phyloP scores from a whole-genome alignment of 306 rosid species.

The Malus sylvestris region DNA sequence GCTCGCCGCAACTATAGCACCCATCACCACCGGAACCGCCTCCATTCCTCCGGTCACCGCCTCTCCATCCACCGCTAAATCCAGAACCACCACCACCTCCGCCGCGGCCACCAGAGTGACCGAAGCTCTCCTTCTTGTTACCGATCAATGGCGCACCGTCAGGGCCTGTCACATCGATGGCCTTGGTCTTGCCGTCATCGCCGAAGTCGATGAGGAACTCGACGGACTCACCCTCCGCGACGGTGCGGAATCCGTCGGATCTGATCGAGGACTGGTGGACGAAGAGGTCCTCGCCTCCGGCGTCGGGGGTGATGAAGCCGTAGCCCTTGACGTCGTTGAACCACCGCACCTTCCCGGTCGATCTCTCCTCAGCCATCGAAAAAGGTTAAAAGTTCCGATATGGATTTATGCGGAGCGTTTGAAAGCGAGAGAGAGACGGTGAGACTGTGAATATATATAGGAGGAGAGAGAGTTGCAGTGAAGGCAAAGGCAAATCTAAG shows the following conservation, averaged over 20 bases:
- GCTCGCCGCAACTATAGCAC: slow-evolving; percentile 57
- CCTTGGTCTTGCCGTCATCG: slow-evolving; percentile 66
- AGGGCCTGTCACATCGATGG: slow-evolving; percentile 66
- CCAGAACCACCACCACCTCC: slow-evolving; percentile 34
- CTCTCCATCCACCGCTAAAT: slow-evolving; percentile 47
- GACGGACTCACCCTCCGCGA: slow-evolving; percentile 58
- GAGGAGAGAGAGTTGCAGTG: neutral
- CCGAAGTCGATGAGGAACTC: slow-evolving; percentile 55
- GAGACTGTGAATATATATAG: neutral
- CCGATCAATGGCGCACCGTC: slow-evolving; percentile 52
- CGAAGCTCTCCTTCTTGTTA: slow-evolving; percentile 15
- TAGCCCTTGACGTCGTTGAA: slow-evolving; percentile 71
- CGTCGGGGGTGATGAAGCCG: slow-evolving; percentile 84
- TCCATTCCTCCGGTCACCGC: slow-evolving; percentile 47
- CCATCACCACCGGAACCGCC: slow-evolving; percentile 16
- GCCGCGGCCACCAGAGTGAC: slow-evolving; percentile 12
- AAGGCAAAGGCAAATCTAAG: neutral
- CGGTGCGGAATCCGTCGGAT: slow-evolving; percentile 77
- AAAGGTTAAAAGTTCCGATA: neutral
- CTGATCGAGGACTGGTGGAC: slow-evolving; percentile 80
- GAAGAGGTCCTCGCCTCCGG: slow-evolving; percentile 67
- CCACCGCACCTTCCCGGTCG: slow-evolving; percentile 73
- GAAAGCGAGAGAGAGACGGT: neutral
- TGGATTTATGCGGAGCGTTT: slow-evolving; percentile 2
- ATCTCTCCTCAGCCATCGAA: slow-evolving; percentile 67